Conservation (phyloP, 2,329 filamentous ascomycete species). For the Talaromyces sp. region DNA sequence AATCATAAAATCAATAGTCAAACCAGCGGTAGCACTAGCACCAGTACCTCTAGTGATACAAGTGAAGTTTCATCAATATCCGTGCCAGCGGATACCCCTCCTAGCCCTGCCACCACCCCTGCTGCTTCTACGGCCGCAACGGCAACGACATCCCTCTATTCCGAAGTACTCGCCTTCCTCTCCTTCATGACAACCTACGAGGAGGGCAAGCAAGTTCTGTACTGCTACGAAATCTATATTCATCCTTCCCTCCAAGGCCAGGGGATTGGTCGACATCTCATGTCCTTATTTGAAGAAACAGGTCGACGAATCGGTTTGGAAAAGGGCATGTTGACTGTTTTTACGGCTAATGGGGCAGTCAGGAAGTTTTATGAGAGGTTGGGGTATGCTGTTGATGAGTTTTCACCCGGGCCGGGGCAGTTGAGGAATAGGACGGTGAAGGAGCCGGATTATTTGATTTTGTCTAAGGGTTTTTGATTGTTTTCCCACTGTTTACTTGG, state of each 20-base stretch:
- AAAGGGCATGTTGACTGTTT: slow-evolving; percentile 63
- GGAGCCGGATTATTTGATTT: slow-evolving; percentile 53
- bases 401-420: slow-evolving; percentile 51
- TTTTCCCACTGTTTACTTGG: not conserved
- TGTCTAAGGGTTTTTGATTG: slow-evolving; percentile 44
- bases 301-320: slow-evolving; percentile 48
- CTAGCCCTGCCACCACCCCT: not conserved
- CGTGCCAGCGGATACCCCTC: not conserved
- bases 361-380: slow-evolving; percentile 50
- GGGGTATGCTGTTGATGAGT: slow-evolving; percentile 55
- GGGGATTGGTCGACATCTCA: slow-evolving; percentile 54
- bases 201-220: slow-evolving; percentile 57
- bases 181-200: slow-evolving; percentile 60
- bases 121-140: not conserved
- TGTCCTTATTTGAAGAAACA: slow-evolving; percentile 50
- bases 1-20: not conserved
- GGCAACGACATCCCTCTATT: not conserved
- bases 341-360: slow-evolving; percentile 52
- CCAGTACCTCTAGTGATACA: not conserved
- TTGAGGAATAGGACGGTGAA: slow-evolving; percentile 52
- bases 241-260: slow-evolving; percentile 42
- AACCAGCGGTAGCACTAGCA: not conserved
- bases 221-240: slow-evolving; percentile 64
- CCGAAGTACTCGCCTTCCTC: slow-evolving; percentile 44
- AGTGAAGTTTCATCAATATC: not conserved